phyloP scores from a whole-genome alignment of 2,329 filamentous ascomycete genomes.

The Sphaerulina populicola region DNA sequence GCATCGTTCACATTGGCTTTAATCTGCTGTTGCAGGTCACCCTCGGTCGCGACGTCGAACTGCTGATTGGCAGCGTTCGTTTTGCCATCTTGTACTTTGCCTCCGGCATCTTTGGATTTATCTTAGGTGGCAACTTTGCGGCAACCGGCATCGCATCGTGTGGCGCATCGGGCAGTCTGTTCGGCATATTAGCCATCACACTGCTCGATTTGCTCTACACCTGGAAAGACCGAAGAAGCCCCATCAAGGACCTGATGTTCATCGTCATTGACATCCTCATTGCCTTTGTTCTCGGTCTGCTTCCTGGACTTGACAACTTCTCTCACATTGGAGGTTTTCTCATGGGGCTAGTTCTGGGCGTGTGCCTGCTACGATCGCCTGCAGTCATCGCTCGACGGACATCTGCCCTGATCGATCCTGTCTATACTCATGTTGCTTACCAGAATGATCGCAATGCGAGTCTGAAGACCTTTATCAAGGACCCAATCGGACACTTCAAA shows the following conservation, averaged over 20 bases:
- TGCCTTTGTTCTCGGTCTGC: conserved; percentile 81
- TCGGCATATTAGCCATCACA: conserved; percentile 81
- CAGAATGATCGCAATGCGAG: conserved; percentile 21
- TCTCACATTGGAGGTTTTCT: conserved; percentile 93
- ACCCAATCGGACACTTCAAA: conserved; percentile 70
- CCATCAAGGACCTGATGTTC: conserved; percentile 77
- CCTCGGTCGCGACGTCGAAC: conserved; percentile 85
- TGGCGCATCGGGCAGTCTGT: conserved; percentile 82
- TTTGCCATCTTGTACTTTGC: conserved; percentile 86
- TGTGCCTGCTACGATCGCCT: conserved; percentile 83
- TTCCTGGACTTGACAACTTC: conserved; percentile 94
- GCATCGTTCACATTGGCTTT: conserved; percentile 89
- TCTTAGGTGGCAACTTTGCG: conserved; percentile 89
- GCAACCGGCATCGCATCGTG: conserved; percentile 69
- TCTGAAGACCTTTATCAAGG: conserved; percentile 40
- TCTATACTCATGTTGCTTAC: conserved; percentile 18
- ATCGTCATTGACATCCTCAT: conserved; percentile 78
- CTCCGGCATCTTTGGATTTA: conserved; percentile 89
- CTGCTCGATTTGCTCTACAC: conserved; percentile 88
- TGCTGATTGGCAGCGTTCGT: conserved; percentile 75
- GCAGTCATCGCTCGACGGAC: conserved; percentile 44
- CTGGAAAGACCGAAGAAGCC: conserved; percentile 70
- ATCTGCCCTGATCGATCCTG: conserved; percentile 11
- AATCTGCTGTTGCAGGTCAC: conserved; percentile 89
- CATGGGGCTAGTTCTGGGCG: conserved; percentile 78